These are phyloP conservation scores for Tremella fuciformis DNA, from an alignment of 768 basidiomycete genomes.

Conservation along the genomic window DNA sequence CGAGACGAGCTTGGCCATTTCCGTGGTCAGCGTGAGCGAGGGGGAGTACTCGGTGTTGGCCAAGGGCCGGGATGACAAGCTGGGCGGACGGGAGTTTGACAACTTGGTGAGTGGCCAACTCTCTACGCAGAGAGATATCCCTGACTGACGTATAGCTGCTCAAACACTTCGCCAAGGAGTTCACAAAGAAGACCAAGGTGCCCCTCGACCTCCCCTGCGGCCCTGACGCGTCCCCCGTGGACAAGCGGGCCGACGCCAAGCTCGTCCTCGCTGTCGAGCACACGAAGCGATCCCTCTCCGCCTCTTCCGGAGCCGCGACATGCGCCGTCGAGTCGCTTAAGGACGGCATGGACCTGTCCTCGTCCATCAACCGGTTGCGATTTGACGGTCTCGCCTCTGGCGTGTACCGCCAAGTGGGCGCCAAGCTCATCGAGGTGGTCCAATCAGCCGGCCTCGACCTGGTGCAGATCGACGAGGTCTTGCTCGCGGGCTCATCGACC, in stretches of 20 bases:
- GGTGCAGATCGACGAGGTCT: conserved; percentile 54
- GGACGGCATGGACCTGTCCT: conserved; percentile 86
- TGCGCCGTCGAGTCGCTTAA: conserved; percentile 84
- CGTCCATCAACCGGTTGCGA: conserved; percentile 57
- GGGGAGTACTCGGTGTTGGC: conserved; percentile 53
- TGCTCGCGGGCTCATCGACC: conserved; percentile 55
- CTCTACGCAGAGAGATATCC: background rate
- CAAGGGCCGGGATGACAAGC: conserved; percentile 49
- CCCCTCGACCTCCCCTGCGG: conserved; percentile 61
- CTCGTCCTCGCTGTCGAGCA: conserved; percentile 88
- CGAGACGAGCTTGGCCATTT: conserved; percentile 52
- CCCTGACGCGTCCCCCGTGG: conserved; percentile 60
- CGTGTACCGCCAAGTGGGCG: conserved; percentile 52
- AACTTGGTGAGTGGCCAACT: conserved; percentile 46
- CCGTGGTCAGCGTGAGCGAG: conserved; percentile 47
- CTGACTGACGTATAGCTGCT: conserved; percentile 59
- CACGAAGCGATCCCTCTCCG: conserved; percentile 87
- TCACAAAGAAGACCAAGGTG: conserved; percentile 90
- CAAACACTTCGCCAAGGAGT: conserved; percentile 90
- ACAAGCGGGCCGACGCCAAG: conserved; percentile 87
- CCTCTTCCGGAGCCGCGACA: conserved; percentile 79
- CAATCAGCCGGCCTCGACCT: conserved; percentile 50
- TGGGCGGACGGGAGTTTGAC: conserved; percentile 53
- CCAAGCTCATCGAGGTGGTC: conserved; percentile 50
- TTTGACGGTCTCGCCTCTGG: conserved; percentile 54